phyloP scores from a whole-genome alignment of 148 eudicot species.

The Diospyros kaki region DNA sequence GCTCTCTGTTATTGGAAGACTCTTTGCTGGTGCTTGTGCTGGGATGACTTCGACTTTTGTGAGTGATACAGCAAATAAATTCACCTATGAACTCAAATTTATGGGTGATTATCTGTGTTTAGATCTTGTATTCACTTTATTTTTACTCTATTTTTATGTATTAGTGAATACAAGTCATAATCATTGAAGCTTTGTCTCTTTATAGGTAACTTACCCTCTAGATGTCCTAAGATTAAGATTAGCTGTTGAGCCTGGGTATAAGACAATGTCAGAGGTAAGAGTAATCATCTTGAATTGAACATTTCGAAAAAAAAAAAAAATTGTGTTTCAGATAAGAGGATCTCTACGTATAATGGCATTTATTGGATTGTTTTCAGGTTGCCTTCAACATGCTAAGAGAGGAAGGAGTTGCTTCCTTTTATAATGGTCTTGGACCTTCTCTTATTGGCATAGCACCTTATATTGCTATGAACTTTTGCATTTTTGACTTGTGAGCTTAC shows the following conservation, averaged over 20 bases:
- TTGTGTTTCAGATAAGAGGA: neutral
- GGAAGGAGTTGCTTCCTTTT: constrained; percentile 86
- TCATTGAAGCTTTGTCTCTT: constrained; percentile 14
- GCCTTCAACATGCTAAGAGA: constrained; percentile 81
- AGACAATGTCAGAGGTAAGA: constrained; percentile 80
- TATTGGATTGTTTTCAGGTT: constrained; percentile 51
- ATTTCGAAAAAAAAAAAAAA: too few species aligned
- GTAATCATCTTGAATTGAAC: neutral
- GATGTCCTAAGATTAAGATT: constrained; percentile 90
- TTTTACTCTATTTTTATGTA: neutral
- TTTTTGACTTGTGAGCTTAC: constrained; percentile 95
- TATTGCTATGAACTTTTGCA: constrained; percentile 95
- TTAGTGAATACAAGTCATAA: neutral
- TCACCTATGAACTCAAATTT: neutral
- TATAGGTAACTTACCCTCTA: constrained; percentile 88
- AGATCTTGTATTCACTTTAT: neutral
- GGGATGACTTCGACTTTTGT: constrained; percentile 90
- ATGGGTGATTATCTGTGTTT: neutral
- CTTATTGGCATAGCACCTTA: constrained; percentile 97
- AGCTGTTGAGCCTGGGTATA: constrained; percentile 87
- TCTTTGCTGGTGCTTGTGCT: constrained; percentile 85
- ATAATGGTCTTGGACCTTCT: constrained; percentile 95
- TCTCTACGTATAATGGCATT: constrained; percentile 8
- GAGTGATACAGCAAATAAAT: constrained; percentile 25
- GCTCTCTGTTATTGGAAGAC: constrained; percentile 75